Evolutionary conservation across 163 green algal species (phyloP), one percentile per base, ranked within the genome.

Genomic region (Scenedesmus sp.): DNA sequence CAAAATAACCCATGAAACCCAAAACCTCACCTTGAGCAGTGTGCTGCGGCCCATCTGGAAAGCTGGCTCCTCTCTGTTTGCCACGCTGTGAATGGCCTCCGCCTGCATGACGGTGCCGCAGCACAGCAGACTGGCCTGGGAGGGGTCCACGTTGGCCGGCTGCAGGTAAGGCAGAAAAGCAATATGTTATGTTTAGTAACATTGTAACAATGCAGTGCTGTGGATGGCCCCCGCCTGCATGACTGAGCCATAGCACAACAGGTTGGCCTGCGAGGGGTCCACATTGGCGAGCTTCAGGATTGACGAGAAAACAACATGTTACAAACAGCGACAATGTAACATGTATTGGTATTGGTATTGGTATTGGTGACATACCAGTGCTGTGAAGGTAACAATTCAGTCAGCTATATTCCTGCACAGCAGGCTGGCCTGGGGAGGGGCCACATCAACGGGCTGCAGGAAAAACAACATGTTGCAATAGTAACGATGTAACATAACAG

Each of bases 31-130:
- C 87, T 91, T 62, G 9, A 91, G 26, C 9, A 91, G 20, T 52
- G 60, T 18, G 46, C 87, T 54, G 6, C 87, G 54, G 12, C 87
- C 87, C 59, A 81, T 85, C 4, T 64, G 18, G 16, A 85, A 91
- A 6, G n/a, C 12, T 9, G 76, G 59, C 55, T 91, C 87, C 26
- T 34, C 57, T 16, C 87, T 84, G 23, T 91, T 83, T 4, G 57
- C 23, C 4, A 91, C 73, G 6, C n/a, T 60, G 55, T 91, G 87
- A 18, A 91, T 91, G n/a, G 57, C 66, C 73, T 91, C 87, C 1
- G 52, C 54, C 18, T 85, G 70, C 87, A 91, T 62, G 23, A 91
- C 54, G 7, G n/a, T 85, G 55, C 87, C 87, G 54, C 54, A 57
- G 73, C 87, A 91, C 60, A 91, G 73, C 67, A 91, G 76, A 7